These are phyloP conservation scores for Vachellia pachyceras DNA, from an alignment of 306 rosid genomes.

Conservation along the genomic window DNA sequence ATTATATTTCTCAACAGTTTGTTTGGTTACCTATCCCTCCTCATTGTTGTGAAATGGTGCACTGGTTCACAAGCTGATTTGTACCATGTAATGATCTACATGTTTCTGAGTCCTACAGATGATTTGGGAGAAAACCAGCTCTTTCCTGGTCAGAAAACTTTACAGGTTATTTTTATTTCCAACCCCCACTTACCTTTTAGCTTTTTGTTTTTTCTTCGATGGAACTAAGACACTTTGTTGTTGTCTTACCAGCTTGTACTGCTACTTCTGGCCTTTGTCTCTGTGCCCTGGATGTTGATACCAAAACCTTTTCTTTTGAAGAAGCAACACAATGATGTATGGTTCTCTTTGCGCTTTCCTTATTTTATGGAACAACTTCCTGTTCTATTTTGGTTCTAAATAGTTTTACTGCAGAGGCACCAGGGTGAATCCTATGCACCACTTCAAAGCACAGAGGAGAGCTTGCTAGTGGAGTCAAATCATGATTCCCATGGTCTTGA, in stretches of 20 bases:
- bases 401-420: conserved; percentile 68
- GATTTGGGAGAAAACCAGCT: conserved; percentile 97
- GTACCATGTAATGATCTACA: conserved; percentile 95
- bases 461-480: conserved; percentile 66
- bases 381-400: conserved; percentile 39
- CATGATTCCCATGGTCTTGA: conserved; percentile 30
- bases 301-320: conserved; percentile 97
- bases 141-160: conserved; percentile 79
- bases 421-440: conserved; percentile 73
- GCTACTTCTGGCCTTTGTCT: conserved; percentile 73
- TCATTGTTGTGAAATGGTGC: conserved; percentile 87
- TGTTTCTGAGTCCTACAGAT: conserved; percentile 93
- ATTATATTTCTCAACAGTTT: conserved; percentile 88
- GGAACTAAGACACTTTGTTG: conserved; percentile 27
- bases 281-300: conserved; percentile 99
- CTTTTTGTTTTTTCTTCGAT: conserved; percentile 10
- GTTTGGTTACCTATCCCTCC: conserved; percentile 88
- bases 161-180: conserved; percentile 65
- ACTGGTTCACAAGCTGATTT: conserved; percentile 95
- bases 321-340: conserved; percentile 85
- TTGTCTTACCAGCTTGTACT: conserved; percentile 66
- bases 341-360: conserved; percentile 33
- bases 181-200: background rate
- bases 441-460: conserved; percentile 72
- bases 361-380: background rate